These are phyloP conservation scores for Wakefieldia striispora DNA, from an alignment of 768 basidiomycete genomes.

Conservation along the genomic window DNA sequence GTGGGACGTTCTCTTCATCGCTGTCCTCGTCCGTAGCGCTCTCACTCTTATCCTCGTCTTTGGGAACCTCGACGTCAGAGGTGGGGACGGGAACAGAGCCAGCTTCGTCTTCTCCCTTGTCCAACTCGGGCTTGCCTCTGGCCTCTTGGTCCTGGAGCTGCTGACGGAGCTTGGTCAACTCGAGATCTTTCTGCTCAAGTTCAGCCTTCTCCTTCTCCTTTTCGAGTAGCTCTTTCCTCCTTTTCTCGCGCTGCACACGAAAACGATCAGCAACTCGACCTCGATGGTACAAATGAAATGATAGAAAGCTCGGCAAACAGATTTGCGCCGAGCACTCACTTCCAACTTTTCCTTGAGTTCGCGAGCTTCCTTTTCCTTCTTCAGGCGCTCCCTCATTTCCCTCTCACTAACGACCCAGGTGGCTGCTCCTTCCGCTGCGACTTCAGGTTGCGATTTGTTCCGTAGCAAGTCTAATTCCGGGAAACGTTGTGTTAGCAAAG, in stretches of 20 bases:
- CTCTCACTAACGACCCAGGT: conserved; percentile 77
- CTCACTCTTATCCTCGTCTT: conserved; percentile 32
- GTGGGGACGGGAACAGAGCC: background rate
- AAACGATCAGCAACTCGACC: conserved; percentile 5
- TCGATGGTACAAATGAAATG: conserved; percentile 2
- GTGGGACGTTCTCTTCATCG: conserved; percentile 41
- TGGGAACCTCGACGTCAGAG: conserved; percentile 11
- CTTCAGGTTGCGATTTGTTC: conserved; percentile 81
- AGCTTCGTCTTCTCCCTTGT: conserved; percentile 42
- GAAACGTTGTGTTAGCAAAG: conserved; percentile 25
- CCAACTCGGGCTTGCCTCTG: conserved; percentile 42
- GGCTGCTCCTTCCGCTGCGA: conserved; percentile 62
- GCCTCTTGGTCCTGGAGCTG: conserved; percentile 54
- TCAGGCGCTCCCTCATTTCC: conserved; percentile 69
- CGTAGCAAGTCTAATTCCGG: conserved; percentile 62
- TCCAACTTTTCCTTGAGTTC: conserved; percentile 66
- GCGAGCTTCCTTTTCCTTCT: conserved; percentile 69
- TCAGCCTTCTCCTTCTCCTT: conserved; percentile 62
- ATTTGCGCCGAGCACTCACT: conserved; percentile 42
- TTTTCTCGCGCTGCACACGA: conserved; percentile 39
- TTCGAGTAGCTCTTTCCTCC: conserved; percentile 40
- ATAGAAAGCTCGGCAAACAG: conserved; percentile 19
- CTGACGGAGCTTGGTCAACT: conserved; percentile 51
- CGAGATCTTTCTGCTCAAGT: conserved; percentile 62
- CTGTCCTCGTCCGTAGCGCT: conserved; percentile 39